A percentile compares a stretch with the other conserved stretches of the same genome.
Conservation (phyloP, 2,329 filamentous ascomycete genomes). For the Sporothrix curviconia region DNA sequence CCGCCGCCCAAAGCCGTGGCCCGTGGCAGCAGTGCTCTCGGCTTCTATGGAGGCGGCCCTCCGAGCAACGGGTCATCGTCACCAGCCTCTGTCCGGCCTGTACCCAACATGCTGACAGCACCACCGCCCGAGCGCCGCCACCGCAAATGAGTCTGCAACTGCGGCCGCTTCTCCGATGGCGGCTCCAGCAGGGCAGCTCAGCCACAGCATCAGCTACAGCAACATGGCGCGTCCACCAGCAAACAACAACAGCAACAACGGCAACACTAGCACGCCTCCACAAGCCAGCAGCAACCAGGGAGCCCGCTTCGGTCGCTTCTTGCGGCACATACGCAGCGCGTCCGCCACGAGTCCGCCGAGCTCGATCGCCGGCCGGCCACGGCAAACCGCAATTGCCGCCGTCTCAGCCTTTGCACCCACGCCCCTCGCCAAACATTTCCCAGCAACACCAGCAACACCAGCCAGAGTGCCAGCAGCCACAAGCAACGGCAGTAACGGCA, state of each 20-base stretch:
- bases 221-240: no score
- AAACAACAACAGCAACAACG: background rate
- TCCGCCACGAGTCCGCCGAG: background rate
- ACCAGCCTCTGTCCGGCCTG: no score
- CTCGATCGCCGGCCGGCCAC: background rate
- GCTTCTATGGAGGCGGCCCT: background rate
- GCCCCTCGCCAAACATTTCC: no score
- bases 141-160: no score
- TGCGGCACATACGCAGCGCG: conserved; percentile 13
- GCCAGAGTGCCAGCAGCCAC: background rate
- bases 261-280: background rate
- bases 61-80: no score
- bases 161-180: no score
- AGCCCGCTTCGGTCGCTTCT: conserved; percentile 13
- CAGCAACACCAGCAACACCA: background rate
- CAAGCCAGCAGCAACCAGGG: background rate
- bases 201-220: no score
- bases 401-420: conserved; percentile 16
- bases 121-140: no score
- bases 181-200: no score
- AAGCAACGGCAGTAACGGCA: background rate
- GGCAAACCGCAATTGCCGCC: background rate
- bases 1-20: conserved; percentile 24
- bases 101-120: no score
- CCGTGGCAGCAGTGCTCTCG: background rate